These are phyloP conservation scores for Hyphodiscus sp. DNA, from an alignment of 2,329 filamentous ascomycete genomes.

Conservation along the genomic window DNA sequence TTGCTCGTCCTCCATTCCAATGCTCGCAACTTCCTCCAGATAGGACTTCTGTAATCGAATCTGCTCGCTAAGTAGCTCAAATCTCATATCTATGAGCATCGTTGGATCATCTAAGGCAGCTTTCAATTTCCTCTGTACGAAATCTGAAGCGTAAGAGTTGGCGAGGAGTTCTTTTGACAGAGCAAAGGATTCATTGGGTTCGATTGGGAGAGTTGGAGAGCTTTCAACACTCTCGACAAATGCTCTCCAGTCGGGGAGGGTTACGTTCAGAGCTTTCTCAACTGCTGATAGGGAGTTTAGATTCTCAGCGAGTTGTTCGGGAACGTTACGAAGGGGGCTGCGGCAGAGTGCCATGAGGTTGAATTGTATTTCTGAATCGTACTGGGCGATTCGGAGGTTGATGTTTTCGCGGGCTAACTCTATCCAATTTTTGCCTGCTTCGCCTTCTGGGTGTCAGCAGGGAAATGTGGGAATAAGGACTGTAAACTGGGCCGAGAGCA, in stretches of 20 bases:
- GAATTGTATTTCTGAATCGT: constrained; percentile 64
- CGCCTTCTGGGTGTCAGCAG: constrained; percentile 17
- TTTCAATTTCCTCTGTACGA: constrained; percentile 9
- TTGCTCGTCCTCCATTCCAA: constrained; percentile 44
- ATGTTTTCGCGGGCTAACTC: constrained; percentile 58
- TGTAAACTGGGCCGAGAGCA: not conserved
- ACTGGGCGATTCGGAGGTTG: constrained; percentile 58
- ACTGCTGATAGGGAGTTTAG: constrained; percentile 36
- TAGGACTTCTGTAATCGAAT: constrained; percentile 39
- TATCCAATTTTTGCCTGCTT: constrained; percentile 54
- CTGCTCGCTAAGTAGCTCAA: constrained; percentile 36
- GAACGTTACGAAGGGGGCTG: constrained; percentile 45
- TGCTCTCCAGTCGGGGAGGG: constrained; percentile 38
- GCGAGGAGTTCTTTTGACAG: constrained; percentile 17
- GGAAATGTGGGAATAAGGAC: constrained; percentile 1
- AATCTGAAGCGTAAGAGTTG: constrained; percentile 1
- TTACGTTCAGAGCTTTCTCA: constrained; percentile 32
- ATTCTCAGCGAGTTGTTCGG: constrained; percentile 35
- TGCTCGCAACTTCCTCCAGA: constrained; percentile 39
- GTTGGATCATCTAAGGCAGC: constrained; percentile 9
- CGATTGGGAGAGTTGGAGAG: constrained; percentile 4
- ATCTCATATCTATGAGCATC: constrained; percentile 33
- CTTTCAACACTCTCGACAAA: constrained; percentile 23
- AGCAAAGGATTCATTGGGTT: constrained; percentile 9
- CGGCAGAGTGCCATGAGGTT: constrained; percentile 69